Percentiles rank a stretch among this genome's conserved stretches.
Evolutionary conservation across 106 monocot species (phyloP).

Genomic region (Apostasia shenzhenica): DNA sequence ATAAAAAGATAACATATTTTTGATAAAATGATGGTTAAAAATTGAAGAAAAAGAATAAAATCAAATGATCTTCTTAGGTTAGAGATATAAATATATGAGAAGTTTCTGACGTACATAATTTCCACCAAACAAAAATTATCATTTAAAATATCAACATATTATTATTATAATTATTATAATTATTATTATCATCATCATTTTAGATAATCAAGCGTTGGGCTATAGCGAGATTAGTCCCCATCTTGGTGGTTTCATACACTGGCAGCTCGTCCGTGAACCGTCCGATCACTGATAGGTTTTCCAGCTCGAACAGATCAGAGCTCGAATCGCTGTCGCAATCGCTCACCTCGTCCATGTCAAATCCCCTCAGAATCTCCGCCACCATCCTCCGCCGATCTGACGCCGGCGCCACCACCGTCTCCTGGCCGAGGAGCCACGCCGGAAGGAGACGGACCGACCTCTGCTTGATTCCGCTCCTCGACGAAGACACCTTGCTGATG

Average conservation of each 20-base stretch:
- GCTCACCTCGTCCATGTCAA: constrained; percentile 17
- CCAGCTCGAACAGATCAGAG: constrained; percentile 81
- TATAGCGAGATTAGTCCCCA: background rate
- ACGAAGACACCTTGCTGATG: constrained; percentile 19
- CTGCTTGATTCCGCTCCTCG: constrained; percentile 6
- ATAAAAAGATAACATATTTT: no score
- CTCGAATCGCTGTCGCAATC: constrained; percentile 46
- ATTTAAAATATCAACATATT: no score
- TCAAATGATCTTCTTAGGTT: no score
- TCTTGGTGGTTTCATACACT: constrained; percentile 49
- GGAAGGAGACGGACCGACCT: constrained; percentile 29
- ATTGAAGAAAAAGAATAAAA: no score
- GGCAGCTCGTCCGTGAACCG: constrained; percentile 44
- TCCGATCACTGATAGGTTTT: constrained; percentile 27
- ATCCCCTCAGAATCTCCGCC: constrained; percentile 6
- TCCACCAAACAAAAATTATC: no score
- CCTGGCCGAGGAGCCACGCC: background rate
- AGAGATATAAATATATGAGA: no score
- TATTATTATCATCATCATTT: no score
- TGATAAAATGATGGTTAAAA: no score
- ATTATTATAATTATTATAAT: no score
- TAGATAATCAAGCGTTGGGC: background rate
- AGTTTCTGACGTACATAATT: no score
- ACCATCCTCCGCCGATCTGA: constrained; percentile 14
- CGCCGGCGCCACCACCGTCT: background rate